Conservation (phyloP, 306 rosid genomes). For the Dalbergia oliveri region DNA sequence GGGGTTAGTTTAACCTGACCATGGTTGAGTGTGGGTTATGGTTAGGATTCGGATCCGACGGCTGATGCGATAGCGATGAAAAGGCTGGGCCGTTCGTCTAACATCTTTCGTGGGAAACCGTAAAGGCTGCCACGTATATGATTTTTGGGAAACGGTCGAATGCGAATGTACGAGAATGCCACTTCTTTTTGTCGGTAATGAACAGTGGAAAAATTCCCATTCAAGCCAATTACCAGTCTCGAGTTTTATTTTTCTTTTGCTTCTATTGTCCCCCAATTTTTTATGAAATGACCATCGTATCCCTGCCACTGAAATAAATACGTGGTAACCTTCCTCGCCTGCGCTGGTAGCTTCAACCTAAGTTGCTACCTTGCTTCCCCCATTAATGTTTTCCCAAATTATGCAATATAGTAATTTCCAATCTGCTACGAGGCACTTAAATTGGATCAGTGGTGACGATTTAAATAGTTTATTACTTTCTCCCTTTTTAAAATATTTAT, state of each 20-base stretch:
- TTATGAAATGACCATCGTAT: background rate
- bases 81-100: conserved; percentile 48
- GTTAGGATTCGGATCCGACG: conserved; percentile 75
- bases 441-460: too few species aligned
- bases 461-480: too few species aligned
- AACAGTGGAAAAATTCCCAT: conserved; percentile 28
- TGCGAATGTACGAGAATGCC: conserved; percentile 59
- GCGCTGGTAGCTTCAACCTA: background rate
- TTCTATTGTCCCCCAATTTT: background rate
- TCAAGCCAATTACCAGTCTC: background rate
- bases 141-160: conserved; percentile 35
- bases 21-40: conserved; percentile 40
- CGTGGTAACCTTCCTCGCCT: background rate
- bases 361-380: background rate
- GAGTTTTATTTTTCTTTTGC: background rate
- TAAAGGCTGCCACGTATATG: conserved; percentile 60
- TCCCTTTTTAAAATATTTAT: too few species aligned
- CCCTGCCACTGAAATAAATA: background rate
- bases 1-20: conserved; percentile 51
- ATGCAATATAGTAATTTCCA: too few species aligned
- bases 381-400: background rate
- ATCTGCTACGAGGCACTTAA: too few species aligned
- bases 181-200: background rate
- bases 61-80: conserved; percentile 57
- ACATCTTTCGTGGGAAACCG: conserved; percentile 33